These are phyloP conservation scores for Termitomyces sp. DNA, from an alignment of 768 basidiomycete genomes.

Conservation along the genomic window DNA sequence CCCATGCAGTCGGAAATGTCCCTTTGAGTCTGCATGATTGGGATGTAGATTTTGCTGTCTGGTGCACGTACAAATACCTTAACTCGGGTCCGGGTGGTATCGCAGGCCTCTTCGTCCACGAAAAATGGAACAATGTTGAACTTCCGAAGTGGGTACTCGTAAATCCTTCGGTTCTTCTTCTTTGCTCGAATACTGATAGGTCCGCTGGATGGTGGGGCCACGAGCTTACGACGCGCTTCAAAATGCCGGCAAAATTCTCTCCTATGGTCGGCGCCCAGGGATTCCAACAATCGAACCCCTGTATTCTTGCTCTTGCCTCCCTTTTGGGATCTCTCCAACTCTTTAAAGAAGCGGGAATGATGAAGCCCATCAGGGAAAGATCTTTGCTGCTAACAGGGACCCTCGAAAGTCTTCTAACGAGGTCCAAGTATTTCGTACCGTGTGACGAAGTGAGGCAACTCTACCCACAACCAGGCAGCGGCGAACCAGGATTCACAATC, in stretches of 20 bases:
- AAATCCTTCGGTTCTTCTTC: conserved; percentile 7
- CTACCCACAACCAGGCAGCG: conserved; percentile 19
- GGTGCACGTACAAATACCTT: conserved; percentile 98
- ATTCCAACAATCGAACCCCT: conserved; percentile 95
- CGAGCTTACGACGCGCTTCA: conserved; percentile 78
- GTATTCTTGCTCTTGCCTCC: conserved; percentile 70
- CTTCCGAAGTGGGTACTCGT: conserved; percentile 52
- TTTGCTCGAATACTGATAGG: conserved; percentile 33
- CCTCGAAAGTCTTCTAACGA: conserved; percentile 57
- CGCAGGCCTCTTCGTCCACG: conserved; percentile 87
- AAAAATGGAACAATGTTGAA: conserved; percentile 64
- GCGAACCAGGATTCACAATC: conserved; percentile 70
- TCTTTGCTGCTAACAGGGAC: conserved; percentile 64
- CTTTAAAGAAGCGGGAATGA: conserved; percentile 76
- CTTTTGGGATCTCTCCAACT: conserved; percentile 79
- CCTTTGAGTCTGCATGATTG: conserved; percentile 86
- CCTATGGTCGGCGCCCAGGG: conserved; percentile 90
- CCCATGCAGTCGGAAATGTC: conserved; percentile 94
- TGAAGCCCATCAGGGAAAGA: conserved; percentile 60
- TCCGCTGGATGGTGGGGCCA: conserved; percentile 99
- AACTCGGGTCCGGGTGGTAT: conserved; percentile 98
- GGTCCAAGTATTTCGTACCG: conserved; percentile 60
- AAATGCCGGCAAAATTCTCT: conserved; percentile 80
- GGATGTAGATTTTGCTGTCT: conserved; percentile 95
- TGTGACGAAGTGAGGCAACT: conserved; percentile 25